Percentiles rank a stretch among this genome's conserved stretches.
These are phyloP conservation scores for Bromus sterilis DNA, from an alignment of 176 grass and related monocot genomes.

Conservation along the genomic window DNA sequence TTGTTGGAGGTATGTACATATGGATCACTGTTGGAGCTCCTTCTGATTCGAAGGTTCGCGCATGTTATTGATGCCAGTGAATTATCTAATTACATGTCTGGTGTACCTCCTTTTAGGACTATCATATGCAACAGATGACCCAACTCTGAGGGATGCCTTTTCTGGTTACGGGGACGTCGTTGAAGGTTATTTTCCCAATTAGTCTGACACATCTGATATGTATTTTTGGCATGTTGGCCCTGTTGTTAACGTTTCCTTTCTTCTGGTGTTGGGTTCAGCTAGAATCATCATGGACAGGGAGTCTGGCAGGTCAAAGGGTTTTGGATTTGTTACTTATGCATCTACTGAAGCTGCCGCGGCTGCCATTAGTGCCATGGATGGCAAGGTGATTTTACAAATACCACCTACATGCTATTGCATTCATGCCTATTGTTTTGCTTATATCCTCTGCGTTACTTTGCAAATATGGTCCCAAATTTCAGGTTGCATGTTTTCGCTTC, in stretches of 20 bases:
- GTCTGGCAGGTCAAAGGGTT: conserved; percentile 73
- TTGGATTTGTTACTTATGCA: conserved; percentile 79
- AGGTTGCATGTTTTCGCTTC: neutral
- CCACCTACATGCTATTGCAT: neutral
- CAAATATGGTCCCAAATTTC: neutral
- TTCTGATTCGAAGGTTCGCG: neutral
- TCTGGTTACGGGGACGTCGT: conserved; percentile 61
- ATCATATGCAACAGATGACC: conserved; percentile 65
- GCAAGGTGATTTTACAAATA: conserved; percentile 40
- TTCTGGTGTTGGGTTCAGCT: conserved; percentile 35
- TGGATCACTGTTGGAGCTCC: neutral
- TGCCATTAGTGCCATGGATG: conserved; percentile 75
- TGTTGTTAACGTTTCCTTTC: neutral
- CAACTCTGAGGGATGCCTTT: conserved; percentile 60
- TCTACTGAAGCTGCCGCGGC: conserved; percentile 53
- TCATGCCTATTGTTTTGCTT: neutral
- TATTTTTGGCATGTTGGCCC: neutral
- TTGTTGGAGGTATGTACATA: conserved; percentile 54
- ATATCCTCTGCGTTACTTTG: neutral
- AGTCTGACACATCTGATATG: neutral
- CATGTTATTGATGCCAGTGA: neutral
- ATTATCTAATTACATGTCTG: neutral
- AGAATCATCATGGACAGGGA: conserved; percentile 72
- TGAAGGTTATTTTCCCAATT: conserved; percentile 54
- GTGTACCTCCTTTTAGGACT: conserved; percentile 37